Conservation (phyloP, 305 asterid genomes). For the Fraxinus paxiana region DNA sequence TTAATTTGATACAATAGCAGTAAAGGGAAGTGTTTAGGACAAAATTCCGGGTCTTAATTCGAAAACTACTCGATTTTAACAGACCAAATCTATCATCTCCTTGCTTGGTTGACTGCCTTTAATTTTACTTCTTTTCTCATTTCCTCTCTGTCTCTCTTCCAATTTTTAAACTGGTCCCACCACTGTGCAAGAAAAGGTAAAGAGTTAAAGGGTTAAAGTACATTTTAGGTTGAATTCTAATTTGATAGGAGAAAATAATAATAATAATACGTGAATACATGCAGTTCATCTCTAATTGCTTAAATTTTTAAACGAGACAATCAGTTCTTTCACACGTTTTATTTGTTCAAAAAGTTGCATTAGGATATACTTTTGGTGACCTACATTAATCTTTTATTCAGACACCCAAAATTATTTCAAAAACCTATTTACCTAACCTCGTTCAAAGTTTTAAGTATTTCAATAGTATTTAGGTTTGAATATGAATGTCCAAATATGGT, state of each 20-base stretch:
- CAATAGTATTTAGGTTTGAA: not conserved
- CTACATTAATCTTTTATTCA: not conserved
- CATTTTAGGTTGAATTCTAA: not conserved
- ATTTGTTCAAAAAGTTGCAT: not conserved
- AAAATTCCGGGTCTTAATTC: conserved; percentile 12
- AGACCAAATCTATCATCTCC: not conserved
- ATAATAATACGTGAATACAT: not conserved
- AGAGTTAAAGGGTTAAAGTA: not conserved
- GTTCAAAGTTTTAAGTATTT: not conserved
- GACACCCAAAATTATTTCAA: not conserved
- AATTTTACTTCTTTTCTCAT: not conserved
- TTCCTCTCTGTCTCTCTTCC: not conserved
- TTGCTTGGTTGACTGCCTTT: not conserved
- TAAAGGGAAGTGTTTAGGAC: not conserved
- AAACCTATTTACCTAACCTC: not conserved
- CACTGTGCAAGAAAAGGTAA: not conserved
- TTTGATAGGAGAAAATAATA: not conserved
- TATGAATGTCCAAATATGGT: not conserved
- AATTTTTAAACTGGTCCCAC: not conserved
- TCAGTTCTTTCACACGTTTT: not conserved
- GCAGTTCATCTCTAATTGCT: not conserved
- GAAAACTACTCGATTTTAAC: not conserved
- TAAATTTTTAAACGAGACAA: not conserved
- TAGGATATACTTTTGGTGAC: not conserved
- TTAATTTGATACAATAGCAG: not conserved